phyloP scores from a whole-genome alignment of 1,284 basidiomycete genomes.

The Trametes versicolor region DNA sequence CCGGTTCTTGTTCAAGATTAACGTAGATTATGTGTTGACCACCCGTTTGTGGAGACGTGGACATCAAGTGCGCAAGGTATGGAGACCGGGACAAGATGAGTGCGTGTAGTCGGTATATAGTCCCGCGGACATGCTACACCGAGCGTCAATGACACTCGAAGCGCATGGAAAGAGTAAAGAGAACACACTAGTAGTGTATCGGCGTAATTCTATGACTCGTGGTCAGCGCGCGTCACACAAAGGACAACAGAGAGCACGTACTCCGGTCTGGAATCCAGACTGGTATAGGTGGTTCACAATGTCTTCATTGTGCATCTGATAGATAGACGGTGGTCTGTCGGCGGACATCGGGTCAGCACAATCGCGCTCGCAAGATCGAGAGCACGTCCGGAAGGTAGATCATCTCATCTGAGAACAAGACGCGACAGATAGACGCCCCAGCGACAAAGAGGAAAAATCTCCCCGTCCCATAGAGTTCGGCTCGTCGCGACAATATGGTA shows the following conservation, averaged over 20 bases:
- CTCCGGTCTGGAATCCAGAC: constrained; percentile 81
- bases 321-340: constrained; percentile 51
- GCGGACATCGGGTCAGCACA: constrained; percentile 11
- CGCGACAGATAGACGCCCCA: constrained; percentile 21
- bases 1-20: constrained; percentile 78
- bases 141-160: background rate
- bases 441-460: constrained; percentile 16
- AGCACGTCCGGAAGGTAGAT: background rate
- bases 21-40: constrained; percentile 77
- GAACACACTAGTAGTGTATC: constrained; percentile 78
- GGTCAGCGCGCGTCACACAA: constrained; percentile 12
- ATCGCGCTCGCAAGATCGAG: constrained; percentile 2
- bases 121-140: constrained; percentile 76
- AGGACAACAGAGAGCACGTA: constrained; percentile 50
- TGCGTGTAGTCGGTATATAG: constrained; percentile 78
- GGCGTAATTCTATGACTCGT: constrained; percentile 72
- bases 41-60: constrained; percentile 69
- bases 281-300: constrained; percentile 81
- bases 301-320: constrained; percentile 71
- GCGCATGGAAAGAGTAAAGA: too few species aligned
- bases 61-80: constrained; percentile 86
- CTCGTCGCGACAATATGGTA: background rate
- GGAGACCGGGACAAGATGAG: constrained; percentile 89
- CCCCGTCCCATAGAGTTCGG: background rate
- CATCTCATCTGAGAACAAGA: constrained; percentile 17